Evolutionary conservation across 2,329 filamentous ascomycete species (phyloP), one percentile per base, ranked within the genome.

Genomic region (Alternaria angustiovoidea): DNA sequence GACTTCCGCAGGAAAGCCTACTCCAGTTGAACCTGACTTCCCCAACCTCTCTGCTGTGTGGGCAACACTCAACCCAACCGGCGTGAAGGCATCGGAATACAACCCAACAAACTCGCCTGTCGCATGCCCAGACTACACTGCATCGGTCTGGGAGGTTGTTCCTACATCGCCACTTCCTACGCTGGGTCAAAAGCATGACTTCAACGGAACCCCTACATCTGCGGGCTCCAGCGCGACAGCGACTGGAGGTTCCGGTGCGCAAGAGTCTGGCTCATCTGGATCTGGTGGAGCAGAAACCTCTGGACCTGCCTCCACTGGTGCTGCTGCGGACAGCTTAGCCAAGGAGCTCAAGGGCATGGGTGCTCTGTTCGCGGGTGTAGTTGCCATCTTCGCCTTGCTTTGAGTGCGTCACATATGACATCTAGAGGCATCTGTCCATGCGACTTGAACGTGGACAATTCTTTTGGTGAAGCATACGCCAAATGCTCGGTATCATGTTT

Each of bases 31-130:
- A 6, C 92, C 93, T 0, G 93, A 96, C 75, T 96, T 94, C 75
- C 75, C 82, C 68, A 95, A 95, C 75, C 85, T 96, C 60, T 88
- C 89, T 80, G 84, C 81, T 28, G 88, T 92, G 67, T 96, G 93
- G 93, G 88, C 88, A 7, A 90, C 87, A 4, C 80, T 92, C 54
- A 86, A 81, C 7, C 92, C 93, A 0, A 87, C 87, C 0, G 91
- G 92, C 34, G 85, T 94, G 42, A 83, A 85, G 42, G 85, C 84
- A 52, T 84, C 86, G 2, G 85, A 86, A 28, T 96, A 96, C 80
- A 84, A 85, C 22, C 83, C 89, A 6, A 84, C 81, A 2, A 81
- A 83, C 9, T 87, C 87, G 1, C 86, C 90, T 2, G 87, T 90
- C 3, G 80, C 85, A 2, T 96, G 93, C 78, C 93, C 93, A 7